phyloP scores from a whole-genome alignment of 495 filamentous ascomycete genomes.

The Lindgomyces ingoldianus region DNA sequence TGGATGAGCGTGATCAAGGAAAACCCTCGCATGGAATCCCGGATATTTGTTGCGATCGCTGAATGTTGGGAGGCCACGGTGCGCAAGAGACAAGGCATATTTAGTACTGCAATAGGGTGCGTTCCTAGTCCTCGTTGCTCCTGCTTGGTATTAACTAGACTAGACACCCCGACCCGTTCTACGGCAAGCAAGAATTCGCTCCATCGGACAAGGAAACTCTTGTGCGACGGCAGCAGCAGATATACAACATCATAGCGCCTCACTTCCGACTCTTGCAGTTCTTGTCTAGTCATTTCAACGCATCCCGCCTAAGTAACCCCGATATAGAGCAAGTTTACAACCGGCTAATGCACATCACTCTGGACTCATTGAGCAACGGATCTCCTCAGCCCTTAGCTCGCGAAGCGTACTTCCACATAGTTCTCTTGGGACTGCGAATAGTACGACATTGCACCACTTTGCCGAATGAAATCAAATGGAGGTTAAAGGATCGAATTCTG shows the following conservation, averaged over 20 bases:
- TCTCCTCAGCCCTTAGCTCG: constrained; percentile 81
- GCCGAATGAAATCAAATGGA: constrained; percentile 62
- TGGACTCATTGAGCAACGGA: constrained; percentile 68
- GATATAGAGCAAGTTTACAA: constrained; percentile 79
- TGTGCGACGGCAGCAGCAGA: constrained; percentile 69
- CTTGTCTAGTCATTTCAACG: constrained; percentile 89
- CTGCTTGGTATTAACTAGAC: constrained; percentile 35
- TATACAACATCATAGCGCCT: constrained; percentile 78
- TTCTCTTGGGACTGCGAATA: constrained; percentile 78
- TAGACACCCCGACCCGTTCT: constrained; percentile 85
- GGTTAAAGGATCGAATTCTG: constrained; percentile 82
- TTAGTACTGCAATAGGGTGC: constrained; percentile 69
- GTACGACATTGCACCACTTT: constrained; percentile 68
- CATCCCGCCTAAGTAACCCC: constrained; percentile 74
- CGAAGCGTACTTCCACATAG: constrained; percentile 84
- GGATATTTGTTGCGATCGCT: constrained; percentile 78
- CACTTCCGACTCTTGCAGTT: constrained; percentile 86
- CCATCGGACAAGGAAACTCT: constrained; percentile 82
- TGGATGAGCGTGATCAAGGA: constrained; percentile 98
- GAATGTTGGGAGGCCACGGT: constrained; percentile 85
- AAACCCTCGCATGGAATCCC: constrained; percentile 82
- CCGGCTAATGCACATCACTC: constrained; percentile 72
- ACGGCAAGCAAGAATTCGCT: constrained; percentile 85
- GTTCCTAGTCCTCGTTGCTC: constrained; percentile 30
- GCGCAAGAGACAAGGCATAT: constrained; percentile 73